Conservation (phyloP, 1,139 yeast species). For the Ogataea hybrid region DNA sequence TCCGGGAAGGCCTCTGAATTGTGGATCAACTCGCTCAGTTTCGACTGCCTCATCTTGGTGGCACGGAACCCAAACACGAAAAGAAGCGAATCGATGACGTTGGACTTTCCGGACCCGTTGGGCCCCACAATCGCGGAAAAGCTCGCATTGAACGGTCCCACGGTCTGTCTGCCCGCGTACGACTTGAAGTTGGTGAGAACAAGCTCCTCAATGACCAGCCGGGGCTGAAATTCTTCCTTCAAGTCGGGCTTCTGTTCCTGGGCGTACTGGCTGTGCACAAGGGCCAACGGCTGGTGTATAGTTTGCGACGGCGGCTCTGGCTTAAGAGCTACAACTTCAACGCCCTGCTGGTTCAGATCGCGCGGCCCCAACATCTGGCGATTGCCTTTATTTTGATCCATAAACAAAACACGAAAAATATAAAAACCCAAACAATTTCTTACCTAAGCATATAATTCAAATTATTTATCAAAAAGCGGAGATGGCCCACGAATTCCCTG, state of each 20-base stretch:
- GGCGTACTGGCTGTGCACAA: slow-evolving; percentile 9
- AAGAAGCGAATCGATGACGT: slow-evolving; percentile 92
- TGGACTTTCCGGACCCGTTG: slow-evolving; percentile 96
- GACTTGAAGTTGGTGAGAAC: slow-evolving; percentile 88
- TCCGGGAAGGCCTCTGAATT: slow-evolving; percentile 72
- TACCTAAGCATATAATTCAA: slow-evolving; percentile 1
- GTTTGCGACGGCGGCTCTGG: slow-evolving; percentile 7
- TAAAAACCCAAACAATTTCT: slow-evolving; percentile 1
- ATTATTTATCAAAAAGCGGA: slow-evolving; percentile 4
- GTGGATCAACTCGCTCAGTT: slow-evolving; percentile 86
- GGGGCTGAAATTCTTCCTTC: slow-evolving; percentile 27
- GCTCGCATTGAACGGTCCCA: slow-evolving; percentile 92
- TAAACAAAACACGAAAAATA: slow-evolving; percentile 10
- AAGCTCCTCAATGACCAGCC: slow-evolving; percentile 73
- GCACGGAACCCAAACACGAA: slow-evolving; percentile 98
- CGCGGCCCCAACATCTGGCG: slow-evolving; percentile 10
- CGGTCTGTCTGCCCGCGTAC: slow-evolving; percentile 90
- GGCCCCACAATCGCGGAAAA: slow-evolving; percentile 99
- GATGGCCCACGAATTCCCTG: slow-evolving; percentile 33
- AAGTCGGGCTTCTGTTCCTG: slow-evolving; percentile 12
- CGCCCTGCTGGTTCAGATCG: slow-evolving; percentile 8
- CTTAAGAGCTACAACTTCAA: slow-evolving; percentile 16
- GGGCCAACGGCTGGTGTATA: not conserved
- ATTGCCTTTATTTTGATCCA: slow-evolving; percentile 2
- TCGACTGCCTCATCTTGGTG: slow-evolving; percentile 94